phyloP scores from a whole-genome alignment of 371 early-diverging fungal genomes.

The Mucor racemosus region DNA sequence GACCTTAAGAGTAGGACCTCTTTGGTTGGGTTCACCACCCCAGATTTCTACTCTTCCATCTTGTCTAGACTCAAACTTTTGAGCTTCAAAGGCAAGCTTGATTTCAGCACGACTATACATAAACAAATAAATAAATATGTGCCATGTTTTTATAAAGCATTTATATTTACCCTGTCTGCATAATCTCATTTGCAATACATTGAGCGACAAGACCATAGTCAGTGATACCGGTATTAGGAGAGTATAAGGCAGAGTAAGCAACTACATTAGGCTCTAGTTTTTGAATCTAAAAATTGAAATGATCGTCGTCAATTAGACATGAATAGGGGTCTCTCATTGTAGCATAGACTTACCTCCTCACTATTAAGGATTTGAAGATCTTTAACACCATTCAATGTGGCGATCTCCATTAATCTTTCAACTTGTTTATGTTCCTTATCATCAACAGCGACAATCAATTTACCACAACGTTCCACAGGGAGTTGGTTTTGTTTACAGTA shows the following conservation, averaged over 20 bases:
- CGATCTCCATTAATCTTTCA: slow-evolving; percentile 47
- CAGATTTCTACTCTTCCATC: slow-evolving; percentile 45
- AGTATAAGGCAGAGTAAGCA: slow-evolving; percentile 50
- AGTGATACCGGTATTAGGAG: slow-evolving; percentile 54
- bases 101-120: slow-evolving; percentile 49
- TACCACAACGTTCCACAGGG: slow-evolving; percentile 54
- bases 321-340: not conserved
- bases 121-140: slow-evolving; percentile 6
- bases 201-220: slow-evolving; percentile 49
- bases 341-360: slow-evolving; percentile 33
- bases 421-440: slow-evolving; percentile 47
- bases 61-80: slow-evolving; percentile 33
- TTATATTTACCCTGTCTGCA: slow-evolving; percentile 41
- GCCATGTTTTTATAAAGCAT: not conserved
- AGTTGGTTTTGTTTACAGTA: slow-evolving; percentile 50
- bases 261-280: slow-evolving; percentile 51
- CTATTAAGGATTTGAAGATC: slow-evolving; percentile 45
- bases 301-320: not conserved
- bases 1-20: slow-evolving; percentile 43
- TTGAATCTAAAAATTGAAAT: slow-evolving; percentile 30
- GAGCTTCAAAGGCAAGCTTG: slow-evolving; percentile 48
- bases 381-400: slow-evolving; percentile 49
- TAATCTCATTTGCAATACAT: slow-evolving; percentile 45
- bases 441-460: slow-evolving; percentile 49
- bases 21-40: slow-evolving; percentile 43